Base-by-base conservation (phyloP, 441 rosid genomes). In the Gossypium gossypioides region DNA sequence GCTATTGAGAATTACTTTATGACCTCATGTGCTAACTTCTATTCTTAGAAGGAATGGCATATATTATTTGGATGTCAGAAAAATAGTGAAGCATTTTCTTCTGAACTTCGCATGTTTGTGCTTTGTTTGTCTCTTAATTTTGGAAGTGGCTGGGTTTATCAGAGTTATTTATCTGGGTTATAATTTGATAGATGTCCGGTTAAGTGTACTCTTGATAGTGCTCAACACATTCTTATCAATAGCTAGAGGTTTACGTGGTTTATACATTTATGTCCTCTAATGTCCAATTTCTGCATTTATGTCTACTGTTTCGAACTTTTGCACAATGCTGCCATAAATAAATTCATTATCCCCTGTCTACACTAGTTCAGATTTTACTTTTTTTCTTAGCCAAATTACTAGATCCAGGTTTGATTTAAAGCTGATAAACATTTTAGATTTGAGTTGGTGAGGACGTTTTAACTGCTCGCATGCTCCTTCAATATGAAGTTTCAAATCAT, bases 401-500 rank as follows among this genome's bases (percentile, higher is more conserved):
- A 44, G 18, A 21, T 51, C 16, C 44, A 40, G 44, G 51, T 27
- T 7, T 62, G 15, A 6, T 40, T 40, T 73, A 29, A 29, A 51
- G 60, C 72, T 29, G 48, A 29, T 68, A 13, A 29, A 52, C 16
- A 16, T 4, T 51, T 52, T 13, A 24, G 64, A 25, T 54, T 51
- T 51, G 67, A 19, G 24, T 63, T 57, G 22, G 57, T 48, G 40
- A 59, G 37, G 44, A 51, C 25, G 15, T 55, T 68, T 77, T 57
- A 57, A 44, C 75, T 65, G 77, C 44, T 8, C 50, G 54, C 37
- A 60, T 61, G 50, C 34, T 55, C 32, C 46, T 48, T 22, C 58
- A 16, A 59, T 54, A 61, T 61, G 27, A 75, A 61, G 74, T 71
- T 68, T 72, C 67, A 73, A 62, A 65, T 74, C 46, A 61, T 73